Evolutionary conservation across 352 stramenopile species (phyloP).

Genomic region (Aphanomyces euteiches): DNA sequence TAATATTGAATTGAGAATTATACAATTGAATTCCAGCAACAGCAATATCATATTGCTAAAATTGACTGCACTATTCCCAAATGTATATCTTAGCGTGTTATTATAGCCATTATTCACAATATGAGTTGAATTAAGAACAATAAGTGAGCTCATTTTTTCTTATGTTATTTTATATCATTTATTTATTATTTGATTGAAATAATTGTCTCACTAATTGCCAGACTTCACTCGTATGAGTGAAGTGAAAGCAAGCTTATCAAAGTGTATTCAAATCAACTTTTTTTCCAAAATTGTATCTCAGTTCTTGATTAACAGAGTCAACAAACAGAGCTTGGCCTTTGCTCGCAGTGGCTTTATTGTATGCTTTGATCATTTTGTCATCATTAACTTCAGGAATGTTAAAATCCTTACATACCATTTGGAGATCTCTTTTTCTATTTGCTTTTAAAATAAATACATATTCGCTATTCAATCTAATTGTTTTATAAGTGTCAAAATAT

Average conservation of each 20-base stretch:
- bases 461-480: conserved; percentile 39
- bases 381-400: conserved; percentile 33
- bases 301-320: conserved; percentile 23
- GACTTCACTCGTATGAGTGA: too few relatives aligned
- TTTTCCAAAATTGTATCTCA: conserved; percentile 14
- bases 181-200: too few relatives aligned
- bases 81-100: conserved; percentile 27
- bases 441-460: conserved; percentile 36
- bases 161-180: too few relatives aligned
- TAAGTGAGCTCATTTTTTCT: conserved; percentile 2
- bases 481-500: conserved; percentile 40
- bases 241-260: too few relatives aligned
- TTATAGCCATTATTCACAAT: conserved; percentile 34
- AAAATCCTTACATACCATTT: conserved; percentile 37
- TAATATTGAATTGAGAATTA: conserved; percentile 36
- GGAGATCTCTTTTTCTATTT: conserved; percentile 38
- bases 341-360: conserved; percentile 34
- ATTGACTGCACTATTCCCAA: conserved; percentile 27
- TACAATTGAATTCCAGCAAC: conserved; percentile 33
- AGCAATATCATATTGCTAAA: conserved; percentile 30
- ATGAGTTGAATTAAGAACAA: not conserved
- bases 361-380: conserved; percentile 30
- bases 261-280: not conserved
- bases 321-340: conserved; percentile 35
- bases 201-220: too few relatives aligned